phyloP scores from a whole-genome alignment of 2,329 filamentous ascomycete species.

The Phialophora chinensis region DNA sequence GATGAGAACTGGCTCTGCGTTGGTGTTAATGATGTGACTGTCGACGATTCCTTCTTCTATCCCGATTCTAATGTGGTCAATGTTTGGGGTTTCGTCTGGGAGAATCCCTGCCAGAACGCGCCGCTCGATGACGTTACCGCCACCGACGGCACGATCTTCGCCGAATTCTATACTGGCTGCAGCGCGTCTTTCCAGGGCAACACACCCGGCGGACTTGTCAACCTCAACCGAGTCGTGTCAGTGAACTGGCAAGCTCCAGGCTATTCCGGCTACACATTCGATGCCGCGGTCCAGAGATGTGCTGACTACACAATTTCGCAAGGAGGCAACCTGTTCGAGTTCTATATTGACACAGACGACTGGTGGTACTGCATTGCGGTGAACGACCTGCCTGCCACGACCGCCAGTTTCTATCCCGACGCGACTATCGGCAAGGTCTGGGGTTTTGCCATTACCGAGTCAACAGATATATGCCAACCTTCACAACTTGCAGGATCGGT shows the following conservation, averaged over 20 bases:
- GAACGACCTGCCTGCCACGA: conserved; percentile 11
- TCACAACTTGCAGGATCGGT: conserved; percentile 13
- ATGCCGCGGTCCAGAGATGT: conserved; percentile 8
- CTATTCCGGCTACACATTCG: conserved; percentile 16
- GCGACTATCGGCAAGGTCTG: conserved; percentile 19
- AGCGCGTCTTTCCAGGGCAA: conserved; percentile 19
- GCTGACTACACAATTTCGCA: conserved; percentile 9
- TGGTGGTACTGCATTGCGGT: conserved; percentile 23
- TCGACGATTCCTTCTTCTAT: conserved; percentile 11
- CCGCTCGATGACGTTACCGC: conserved; percentile 15
- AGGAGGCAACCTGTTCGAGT: conserved; percentile 16
- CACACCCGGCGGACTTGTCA: conserved; percentile 11
- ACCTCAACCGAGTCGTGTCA: conserved; percentile 20
- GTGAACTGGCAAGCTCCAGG: conserved; percentile 14
- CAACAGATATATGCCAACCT: conserved; percentile 8
- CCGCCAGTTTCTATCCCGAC: conserved; percentile 13
- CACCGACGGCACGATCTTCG: conserved; percentile 14
- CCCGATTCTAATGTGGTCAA: conserved; percentile 9
- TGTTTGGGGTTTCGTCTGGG: conserved; percentile 19
- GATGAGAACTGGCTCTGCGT: conserved; percentile 19
- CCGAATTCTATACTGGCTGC: conserved; percentile 20
- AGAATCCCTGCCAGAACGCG: conserved; percentile 18
- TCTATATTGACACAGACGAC: conserved; percentile 19
- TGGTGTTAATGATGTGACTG: conserved; percentile 9
- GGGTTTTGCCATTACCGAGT: conserved; percentile 8